Percentiles rank a stretch among this genome's conserved stretches.
These are phyloP conservation scores for Populus tomentosa DNA, from an alignment of 441 rosid genomes.

Conservation along the genomic window DNA sequence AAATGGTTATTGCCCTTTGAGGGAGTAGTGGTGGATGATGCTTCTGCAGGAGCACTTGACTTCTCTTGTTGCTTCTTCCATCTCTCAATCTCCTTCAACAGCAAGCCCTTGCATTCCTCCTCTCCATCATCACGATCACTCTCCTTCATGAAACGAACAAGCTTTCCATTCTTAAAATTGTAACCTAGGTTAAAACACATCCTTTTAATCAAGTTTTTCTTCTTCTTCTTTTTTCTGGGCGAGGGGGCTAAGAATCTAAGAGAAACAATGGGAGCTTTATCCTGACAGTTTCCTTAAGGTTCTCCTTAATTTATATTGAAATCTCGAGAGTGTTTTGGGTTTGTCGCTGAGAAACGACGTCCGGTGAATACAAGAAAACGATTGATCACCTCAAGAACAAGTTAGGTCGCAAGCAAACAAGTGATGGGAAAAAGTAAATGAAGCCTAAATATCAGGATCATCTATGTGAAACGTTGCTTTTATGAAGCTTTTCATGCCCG, in stretches of 20 bases:
- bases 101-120: slow-evolving; percentile 20
- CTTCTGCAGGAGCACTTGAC: slow-evolving; percentile 13
- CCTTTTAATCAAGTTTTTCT: neutral
- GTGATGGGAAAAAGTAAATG: slow-evolving; percentile 3
- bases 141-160: slow-evolving; percentile 10
- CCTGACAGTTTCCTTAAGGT: neutral
- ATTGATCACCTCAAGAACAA: slow-evolving; percentile 17
- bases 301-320: neutral
- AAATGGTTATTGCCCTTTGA: slow-evolving; percentile 1
- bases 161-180: slow-evolving; percentile 22
- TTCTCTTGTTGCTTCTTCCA: slow-evolving; percentile 35
- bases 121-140: slow-evolving; percentile 1
- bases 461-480: neutral
- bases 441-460: slow-evolving; percentile 11
- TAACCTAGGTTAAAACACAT: slow-evolving; percentile 24
- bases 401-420: slow-evolving; percentile 22
- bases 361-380: slow-evolving; percentile 17
- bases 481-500: neutral
- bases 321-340: neutral
- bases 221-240: neutral
- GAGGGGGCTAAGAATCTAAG: neutral
- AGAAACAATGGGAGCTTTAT: neutral
- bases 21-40: slow-evolving; percentile 1
- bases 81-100: slow-evolving; percentile 33
- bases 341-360: slow-evolving; percentile 1